A percentile compares a stretch with the other conserved stretches of the same genome.
Evolutionary conservation across 805 yeast genomes (phyloP).

Genomic region (Spencermartinsiella europaea): DNA sequence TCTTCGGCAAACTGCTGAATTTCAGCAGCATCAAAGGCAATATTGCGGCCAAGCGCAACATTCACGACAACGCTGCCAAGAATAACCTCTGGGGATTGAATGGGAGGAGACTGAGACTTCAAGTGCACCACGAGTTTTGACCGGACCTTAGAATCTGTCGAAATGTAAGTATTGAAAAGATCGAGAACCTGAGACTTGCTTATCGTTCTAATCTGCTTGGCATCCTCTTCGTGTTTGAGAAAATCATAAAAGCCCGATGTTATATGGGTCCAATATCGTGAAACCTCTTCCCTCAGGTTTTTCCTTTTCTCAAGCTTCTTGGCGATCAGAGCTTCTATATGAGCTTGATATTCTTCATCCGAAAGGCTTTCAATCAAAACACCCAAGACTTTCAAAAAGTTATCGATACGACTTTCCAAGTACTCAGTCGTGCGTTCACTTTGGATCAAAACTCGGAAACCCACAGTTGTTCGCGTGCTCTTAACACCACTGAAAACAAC

Average conservation of each 20-base stretch:
- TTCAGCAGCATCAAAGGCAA: slow-evolving; percentile 12
- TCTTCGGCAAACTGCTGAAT: slow-evolving; percentile 10
- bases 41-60: slow-evolving; percentile 9
- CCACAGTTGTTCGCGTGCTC: slow-evolving; percentile 64
- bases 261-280: slow-evolving; percentile 60
- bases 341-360: slow-evolving; percentile 61
- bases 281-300: slow-evolving; percentile 72
- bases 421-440: slow-evolving; percentile 73
- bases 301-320: slow-evolving; percentile 67
- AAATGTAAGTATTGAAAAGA: slow-evolving; percentile 46
- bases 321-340: slow-evolving; percentile 61
- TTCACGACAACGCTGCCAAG: slow-evolving; percentile 12
- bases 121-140: slow-evolving; percentile 56
- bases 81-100: slow-evolving; percentile 7
- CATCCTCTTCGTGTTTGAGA: slow-evolving; percentile 50
- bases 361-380: slow-evolving; percentile 45
- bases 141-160: slow-evolving; percentile 32
- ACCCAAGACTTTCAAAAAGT: slow-evolving; percentile 50
- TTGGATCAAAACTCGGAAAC: slow-evolving; percentile 73
- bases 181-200: slow-evolving; percentile 53
- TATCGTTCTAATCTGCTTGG: slow-evolving; percentile 47
- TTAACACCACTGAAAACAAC: slow-evolving; percentile 79
- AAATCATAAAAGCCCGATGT: slow-evolving; percentile 78
- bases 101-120: slow-evolving; percentile 42
- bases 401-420: slow-evolving; percentile 69